Evolutionary conservation across 2,329 filamentous ascomycete genomes (phyloP).

Genomic region (Fusarium acutatum): DNA sequence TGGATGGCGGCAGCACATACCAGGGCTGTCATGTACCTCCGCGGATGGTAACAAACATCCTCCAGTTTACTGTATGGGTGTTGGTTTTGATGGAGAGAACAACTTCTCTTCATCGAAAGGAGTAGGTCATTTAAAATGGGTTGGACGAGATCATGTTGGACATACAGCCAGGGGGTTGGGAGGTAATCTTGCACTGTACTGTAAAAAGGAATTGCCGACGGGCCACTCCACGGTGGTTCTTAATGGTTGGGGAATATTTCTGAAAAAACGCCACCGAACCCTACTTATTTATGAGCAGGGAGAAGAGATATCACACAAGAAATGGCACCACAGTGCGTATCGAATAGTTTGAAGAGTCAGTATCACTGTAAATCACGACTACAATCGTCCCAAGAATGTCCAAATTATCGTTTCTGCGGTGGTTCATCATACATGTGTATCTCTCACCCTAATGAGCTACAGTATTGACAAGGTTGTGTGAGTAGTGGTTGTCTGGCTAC

Average conservation of each 20-base stretch:
- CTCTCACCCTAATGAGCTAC: not conserved
- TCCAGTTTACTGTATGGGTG: not conserved
- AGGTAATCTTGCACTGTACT: not conserved
- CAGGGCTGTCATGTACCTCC: accelerated
- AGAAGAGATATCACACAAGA: too few relatives aligned
- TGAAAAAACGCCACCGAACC: too few relatives aligned
- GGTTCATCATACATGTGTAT: too few relatives aligned
- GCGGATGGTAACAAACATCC: not conserved
- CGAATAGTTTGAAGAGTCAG: accelerated
- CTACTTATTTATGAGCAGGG: accelerated
- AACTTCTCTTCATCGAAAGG: accelerated
- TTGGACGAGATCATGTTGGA: not conserved
- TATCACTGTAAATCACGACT: accelerated
- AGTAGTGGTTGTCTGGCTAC: not conserved
- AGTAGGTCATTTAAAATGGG: too few relatives aligned
- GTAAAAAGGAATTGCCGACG: not conserved
- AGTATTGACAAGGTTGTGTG: not conserved
- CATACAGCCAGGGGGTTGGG: too few relatives aligned
- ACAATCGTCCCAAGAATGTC: too few relatives aligned
- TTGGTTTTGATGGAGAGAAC: not conserved
- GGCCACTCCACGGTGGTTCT: not conserved
- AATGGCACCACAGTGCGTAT: too few relatives aligned
- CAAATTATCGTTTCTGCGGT: accelerated
- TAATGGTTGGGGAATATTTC: not conserved
- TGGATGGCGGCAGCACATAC: not conserved